phyloP scores from a whole-genome alignment of 2,329 filamentous ascomycete species.

The Aspergillus sp. region DNA sequence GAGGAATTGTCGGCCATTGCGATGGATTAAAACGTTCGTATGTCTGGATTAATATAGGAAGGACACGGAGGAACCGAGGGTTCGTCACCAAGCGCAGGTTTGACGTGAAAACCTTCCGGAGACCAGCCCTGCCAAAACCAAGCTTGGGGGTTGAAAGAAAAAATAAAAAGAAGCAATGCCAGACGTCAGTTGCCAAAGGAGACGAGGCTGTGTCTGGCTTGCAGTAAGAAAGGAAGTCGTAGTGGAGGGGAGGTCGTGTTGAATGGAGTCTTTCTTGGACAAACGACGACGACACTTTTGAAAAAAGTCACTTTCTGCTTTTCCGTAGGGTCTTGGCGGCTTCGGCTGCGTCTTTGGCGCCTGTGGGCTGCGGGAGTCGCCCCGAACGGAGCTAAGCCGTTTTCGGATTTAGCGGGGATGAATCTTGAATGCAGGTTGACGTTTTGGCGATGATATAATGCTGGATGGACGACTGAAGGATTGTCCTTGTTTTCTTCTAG shows the following conservation, averaged over 20 bases:
- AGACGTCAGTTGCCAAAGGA: slow-evolving; percentile 8
- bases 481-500: slow-evolving; percentile 1
- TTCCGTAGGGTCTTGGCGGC: slow-evolving; percentile 9
- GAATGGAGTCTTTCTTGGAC: slow-evolving; percentile 1
- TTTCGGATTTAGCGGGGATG: slow-evolving; percentile 9
- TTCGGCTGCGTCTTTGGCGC: slow-evolving; percentile 20
- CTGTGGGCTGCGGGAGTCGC: slow-evolving; percentile 16
- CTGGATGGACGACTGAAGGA: slow-evolving; percentile 1
- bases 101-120: slow-evolving; percentile 13
- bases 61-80: slow-evolving; percentile 4
- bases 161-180: slow-evolving; percentile 14
- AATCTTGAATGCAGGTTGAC: slow-evolving; percentile 2
- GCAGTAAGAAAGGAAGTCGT: slow-evolving; percentile 8
- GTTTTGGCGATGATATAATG: slow-evolving; percentile 10
- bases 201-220: slow-evolving; percentile 16
- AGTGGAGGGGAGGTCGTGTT: slow-evolving; percentile 6
- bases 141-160: slow-evolving; percentile 7
- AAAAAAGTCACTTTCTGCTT: slow-evolving; percentile 29
- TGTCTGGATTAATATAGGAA: slow-evolving; percentile 6
- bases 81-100: slow-evolving; percentile 10
- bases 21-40: slow-evolving; percentile 11
- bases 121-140: slow-evolving; percentile 18
- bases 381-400: slow-evolving; percentile 3
- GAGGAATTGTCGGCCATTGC: slow-evolving; percentile 37
- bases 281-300: slow-evolving; percentile 13